Conservation (phyloP, 306 rosid genomes). For the Trifolium pratense region DNA sequence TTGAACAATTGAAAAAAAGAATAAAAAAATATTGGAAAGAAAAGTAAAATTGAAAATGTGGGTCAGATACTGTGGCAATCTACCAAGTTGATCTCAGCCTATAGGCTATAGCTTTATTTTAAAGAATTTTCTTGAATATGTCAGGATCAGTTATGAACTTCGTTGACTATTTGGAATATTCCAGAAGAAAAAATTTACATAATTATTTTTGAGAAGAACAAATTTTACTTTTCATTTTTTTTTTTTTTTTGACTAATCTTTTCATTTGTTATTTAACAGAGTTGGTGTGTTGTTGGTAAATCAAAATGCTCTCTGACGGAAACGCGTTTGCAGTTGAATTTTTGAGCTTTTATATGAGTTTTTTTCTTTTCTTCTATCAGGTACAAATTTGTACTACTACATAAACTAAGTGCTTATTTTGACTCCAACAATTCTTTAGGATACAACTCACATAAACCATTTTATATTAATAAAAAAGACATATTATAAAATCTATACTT, state of each 20-base stretch:
- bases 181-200: not conserved
- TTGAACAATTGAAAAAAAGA: not conserved
- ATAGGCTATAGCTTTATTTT: not conserved
- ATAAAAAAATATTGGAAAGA: not conserved
- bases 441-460: no score
- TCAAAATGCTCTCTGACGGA: slow-evolving; percentile 39
- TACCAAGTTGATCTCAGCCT: slow-evolving; percentile 14
- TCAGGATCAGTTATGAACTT: slow-evolving; percentile 1
- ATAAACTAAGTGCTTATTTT: no score
- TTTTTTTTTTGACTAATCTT: no score
- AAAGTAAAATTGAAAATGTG: slow-evolving; percentile 35
- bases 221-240: not conserved
- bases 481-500: no score
- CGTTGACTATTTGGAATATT: slow-evolving; percentile 41
- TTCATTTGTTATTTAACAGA: not conserved
- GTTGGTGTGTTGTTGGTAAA: slow-evolving; percentile 36
- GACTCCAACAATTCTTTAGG: no score
- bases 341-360: not conserved
- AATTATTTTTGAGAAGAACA: not conserved
- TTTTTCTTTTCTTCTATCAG: no score
- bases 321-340: slow-evolving; percentile 43
- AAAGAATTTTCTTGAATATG: slow-evolving; percentile 12
- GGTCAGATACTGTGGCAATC: slow-evolving; percentile 33
- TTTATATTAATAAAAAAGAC: no score
- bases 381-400: no score